Evolutionary conservation across 2,329 filamentous ascomycete genomes (phyloP).

Genomic region (Nigrospora osmanthi): DNA sequence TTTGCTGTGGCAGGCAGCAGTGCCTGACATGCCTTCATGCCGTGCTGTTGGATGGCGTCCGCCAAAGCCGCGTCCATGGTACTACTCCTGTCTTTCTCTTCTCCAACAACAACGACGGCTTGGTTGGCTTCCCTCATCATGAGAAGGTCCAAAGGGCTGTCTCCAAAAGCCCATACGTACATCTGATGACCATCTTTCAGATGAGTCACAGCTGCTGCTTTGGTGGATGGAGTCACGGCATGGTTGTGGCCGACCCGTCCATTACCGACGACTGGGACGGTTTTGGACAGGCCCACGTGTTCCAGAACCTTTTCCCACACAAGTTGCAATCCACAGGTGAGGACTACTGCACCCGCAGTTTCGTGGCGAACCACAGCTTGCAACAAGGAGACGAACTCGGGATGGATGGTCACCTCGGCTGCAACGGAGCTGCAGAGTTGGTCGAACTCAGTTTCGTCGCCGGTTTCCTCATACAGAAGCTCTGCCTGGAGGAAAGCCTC

Average conservation of each 20-base stretch:
- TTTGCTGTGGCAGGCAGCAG: slow-evolving; percentile 30
- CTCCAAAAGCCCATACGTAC: slow-evolving; percentile 50
- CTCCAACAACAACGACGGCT: slow-evolving; percentile 47
- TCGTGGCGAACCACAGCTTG: too few relatives aligned
- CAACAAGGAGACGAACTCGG: too few relatives aligned
- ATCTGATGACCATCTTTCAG: slow-evolving; percentile 25
- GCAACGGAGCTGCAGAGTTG: too few relatives aligned
- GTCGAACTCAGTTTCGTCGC: too few relatives aligned
- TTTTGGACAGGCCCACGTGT: too few relatives aligned
- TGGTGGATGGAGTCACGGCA: slow-evolving; percentile 43
- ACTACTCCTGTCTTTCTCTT: slow-evolving; percentile 35
- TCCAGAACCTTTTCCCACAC: too few relatives aligned
- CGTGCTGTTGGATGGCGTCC: slow-evolving; percentile 28
- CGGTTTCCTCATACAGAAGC: too few relatives aligned
- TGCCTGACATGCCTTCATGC: slow-evolving; percentile 35
- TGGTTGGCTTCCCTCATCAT: slow-evolving; percentile 48
- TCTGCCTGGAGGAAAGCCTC: too few relatives aligned
- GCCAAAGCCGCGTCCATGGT: slow-evolving; percentile 41
- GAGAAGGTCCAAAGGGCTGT: slow-evolving; percentile 47
- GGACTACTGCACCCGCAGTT: too few relatives aligned
- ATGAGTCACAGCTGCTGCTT: slow-evolving; percentile 35
- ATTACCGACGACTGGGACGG: too few relatives aligned
- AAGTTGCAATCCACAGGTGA: too few relatives aligned
- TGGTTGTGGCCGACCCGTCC: slow-evolving; percentile 36
- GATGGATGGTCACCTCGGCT: too few relatives aligned